These are phyloP conservation scores for Sporothrix mexicana DNA, from an alignment of 2,329 filamentous ascomycete species.

Conservation along the genomic window DNA sequence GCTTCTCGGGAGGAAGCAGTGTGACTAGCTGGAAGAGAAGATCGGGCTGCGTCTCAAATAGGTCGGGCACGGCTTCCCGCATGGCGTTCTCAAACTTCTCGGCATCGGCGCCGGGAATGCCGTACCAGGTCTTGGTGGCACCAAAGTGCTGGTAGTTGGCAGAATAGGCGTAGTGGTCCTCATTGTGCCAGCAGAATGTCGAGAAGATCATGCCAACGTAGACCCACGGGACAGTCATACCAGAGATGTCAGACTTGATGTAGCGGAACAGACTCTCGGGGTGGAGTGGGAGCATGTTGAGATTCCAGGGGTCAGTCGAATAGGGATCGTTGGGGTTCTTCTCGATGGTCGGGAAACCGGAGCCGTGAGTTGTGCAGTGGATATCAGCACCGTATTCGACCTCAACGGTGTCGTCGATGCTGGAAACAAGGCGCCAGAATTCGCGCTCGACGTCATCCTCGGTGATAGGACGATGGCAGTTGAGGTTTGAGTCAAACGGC, in stretches of 20 bases:
- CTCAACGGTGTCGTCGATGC: slow-evolving; percentile 92
- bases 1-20: slow-evolving; percentile 86
- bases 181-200: slow-evolving; percentile 99
- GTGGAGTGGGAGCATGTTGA: slow-evolving; percentile 89
- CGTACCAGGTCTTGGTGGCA: slow-evolving; percentile 98
- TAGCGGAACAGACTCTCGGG: slow-evolving; percentile 92
- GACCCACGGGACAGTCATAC: slow-evolving; percentile 99
- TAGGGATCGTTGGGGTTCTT: slow-evolving; percentile 87
- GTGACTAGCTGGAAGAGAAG: slow-evolving; percentile 97
- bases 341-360: slow-evolving; percentile 93
- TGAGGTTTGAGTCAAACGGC: slow-evolving; percentile 83
- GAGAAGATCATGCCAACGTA: slow-evolving; percentile 99
- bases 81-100: slow-evolving; percentile 96
- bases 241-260: slow-evolving; percentile 97
- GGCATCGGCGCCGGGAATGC: slow-evolving; percentile 90
- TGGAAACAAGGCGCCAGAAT: slow-evolving; percentile 95
- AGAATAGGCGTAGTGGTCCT: slow-evolving; percentile 97
- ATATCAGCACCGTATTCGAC: slow-evolving; percentile 99
- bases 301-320: slow-evolving; percentile 90
- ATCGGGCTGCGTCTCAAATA: slow-evolving; percentile 97
- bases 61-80: slow-evolving; percentile 90
- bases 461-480: slow-evolving; percentile 79
- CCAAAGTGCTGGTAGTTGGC: slow-evolving; percentile 99
- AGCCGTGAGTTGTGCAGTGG: slow-evolving; percentile 96
- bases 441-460: slow-evolving; percentile 96